Percentiles rank a stretch among this genome's conserved stretches.
Evolutionary conservation across 2,329 filamentous ascomycete genomes (phyloP).

Genomic region (Orbilia javanica): DNA sequence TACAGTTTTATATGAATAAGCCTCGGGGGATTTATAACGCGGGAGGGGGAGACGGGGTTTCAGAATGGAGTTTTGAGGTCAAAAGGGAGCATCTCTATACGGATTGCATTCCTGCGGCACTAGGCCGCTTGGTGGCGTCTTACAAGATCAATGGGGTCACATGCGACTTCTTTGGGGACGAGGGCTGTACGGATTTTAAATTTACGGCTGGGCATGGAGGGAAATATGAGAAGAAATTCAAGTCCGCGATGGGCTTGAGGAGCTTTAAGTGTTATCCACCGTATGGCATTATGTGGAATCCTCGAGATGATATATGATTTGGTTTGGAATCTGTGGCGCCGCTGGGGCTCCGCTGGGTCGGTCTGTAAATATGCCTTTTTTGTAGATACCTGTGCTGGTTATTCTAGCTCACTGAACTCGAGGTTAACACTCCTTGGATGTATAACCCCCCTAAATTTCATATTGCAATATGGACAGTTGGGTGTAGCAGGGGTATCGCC

Average conservation of each 20-base stretch:
- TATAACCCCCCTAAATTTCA: too few relatives aligned
- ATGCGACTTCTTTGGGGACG: not conserved
- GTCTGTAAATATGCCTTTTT: too few relatives aligned
- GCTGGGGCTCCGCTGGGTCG: too few relatives aligned
- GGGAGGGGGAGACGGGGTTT: not conserved
- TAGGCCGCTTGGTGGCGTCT: too few relatives aligned
- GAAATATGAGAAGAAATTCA: not conserved
- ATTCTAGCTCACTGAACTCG: too few relatives aligned
- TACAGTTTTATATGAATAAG: not conserved
- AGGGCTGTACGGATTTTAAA: not conserved
- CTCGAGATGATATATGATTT: not conserved
- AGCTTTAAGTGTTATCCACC: slow-evolving; percentile 9
- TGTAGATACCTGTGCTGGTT: too few relatives aligned
- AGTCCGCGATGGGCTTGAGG: not conserved
- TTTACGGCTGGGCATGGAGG: not conserved
- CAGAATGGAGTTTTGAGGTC: not conserved
- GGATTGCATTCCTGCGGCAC: not conserved
- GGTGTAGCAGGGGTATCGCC: too few relatives aligned
- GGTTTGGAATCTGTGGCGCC: too few relatives aligned
- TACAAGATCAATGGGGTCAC: slow-evolving; percentile 1
- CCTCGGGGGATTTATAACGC: not conserved
- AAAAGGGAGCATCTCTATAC: not conserved
- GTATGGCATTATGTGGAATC: not conserved
- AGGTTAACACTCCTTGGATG: too few relatives aligned
- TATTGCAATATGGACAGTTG: too few relatives aligned